Evolutionary conservation across 2,329 filamentous ascomycete genomes (phyloP), one percentile per base, ranked within the genome.

Genomic region (Fusarium falciforme): DNA sequence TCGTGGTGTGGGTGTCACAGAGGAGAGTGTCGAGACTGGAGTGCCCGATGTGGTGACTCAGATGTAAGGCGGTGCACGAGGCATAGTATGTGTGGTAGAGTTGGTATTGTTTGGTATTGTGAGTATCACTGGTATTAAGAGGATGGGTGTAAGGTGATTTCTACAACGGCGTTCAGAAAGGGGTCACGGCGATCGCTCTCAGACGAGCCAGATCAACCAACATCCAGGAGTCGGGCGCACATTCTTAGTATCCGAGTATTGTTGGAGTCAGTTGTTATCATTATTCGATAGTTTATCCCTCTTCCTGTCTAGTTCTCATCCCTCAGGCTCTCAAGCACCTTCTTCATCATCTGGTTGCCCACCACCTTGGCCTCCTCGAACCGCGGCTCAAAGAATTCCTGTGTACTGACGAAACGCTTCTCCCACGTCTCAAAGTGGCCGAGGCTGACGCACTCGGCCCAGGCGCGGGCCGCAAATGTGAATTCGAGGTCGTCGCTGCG

Each of bases 271-370:
- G 59, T 33, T 17, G 17, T 64, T 55, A 38, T 44, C 17, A 49
- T 61, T 63, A 31, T 33, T 47, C 44, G 57, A 33, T 52, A 33
- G 25, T 58, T 60, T 44, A 61, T 29, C 58, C 38, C 40, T 58
- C 9, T 29, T 36, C 9, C 44, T 17, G 27, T 33, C 66, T 61
- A 72, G 59, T 72, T 64, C 12, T 70, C 73, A 47, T 84, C 82
- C 78, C 83, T 84, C 27, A 92, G 93, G 82, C 94, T 96, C 84
- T 96, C 93, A 76, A 98, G 84, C 78, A 99, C 96, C 52, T 94
- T 96, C 86, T 93, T 95, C 83, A 99, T 97, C 96, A 99, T 99
- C 81, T 95, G 93, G 81, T 98, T 98, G 4, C 96, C 96, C 40
- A 99, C 86, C 77, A 92, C 91, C 61, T 92, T 94, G 7, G 96